Evolutionary conservation across 768 basidiomycete species (phyloP).

Genomic region (Boletus rex-veris): DNA sequence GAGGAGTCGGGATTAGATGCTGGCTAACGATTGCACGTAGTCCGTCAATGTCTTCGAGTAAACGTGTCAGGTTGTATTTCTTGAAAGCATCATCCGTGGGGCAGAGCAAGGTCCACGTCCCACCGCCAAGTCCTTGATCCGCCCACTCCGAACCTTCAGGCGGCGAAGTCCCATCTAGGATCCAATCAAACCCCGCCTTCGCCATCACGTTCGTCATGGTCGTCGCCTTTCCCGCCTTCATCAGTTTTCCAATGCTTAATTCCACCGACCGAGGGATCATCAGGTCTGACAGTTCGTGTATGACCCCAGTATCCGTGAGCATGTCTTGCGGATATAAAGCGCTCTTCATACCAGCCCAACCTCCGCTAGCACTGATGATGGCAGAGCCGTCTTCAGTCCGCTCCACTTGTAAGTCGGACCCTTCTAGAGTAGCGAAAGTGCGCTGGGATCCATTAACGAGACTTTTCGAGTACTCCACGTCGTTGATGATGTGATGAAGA

Average conservation of each 20-base stretch:
- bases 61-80: conserved; percentile 70
- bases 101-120: conserved; percentile 85
- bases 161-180: conserved; percentile 80
- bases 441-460: conserved; percentile 63
- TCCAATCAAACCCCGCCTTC: conserved; percentile 87
- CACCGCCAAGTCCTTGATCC: conserved; percentile 42
- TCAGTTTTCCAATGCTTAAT: conserved; percentile 84
- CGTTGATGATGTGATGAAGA: conserved; percentile 79
- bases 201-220: conserved; percentile 84
- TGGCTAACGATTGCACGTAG: conserved; percentile 67
- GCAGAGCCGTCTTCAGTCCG: conserved; percentile 50
- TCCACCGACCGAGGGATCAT: conserved; percentile 85
- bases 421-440: conserved; percentile 80
- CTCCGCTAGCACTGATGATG: conserved; percentile 62
- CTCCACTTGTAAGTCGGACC: conserved; percentile 74
- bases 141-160: conserved; percentile 70
- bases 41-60: conserved; percentile 54
- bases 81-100: conserved; percentile 94
- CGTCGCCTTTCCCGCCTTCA: conserved; percentile 81
- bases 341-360: conserved; percentile 70
- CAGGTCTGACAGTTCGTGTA: conserved; percentile 84
- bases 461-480: conserved; percentile 66
- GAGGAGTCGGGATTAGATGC: conserved; percentile 61
- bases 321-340: conserved; percentile 57
- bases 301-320: conserved; percentile 84